Evolutionary conservation across 768 basidiomycete species (phyloP).

Genomic region (Fomitopsis pulvina): DNA sequence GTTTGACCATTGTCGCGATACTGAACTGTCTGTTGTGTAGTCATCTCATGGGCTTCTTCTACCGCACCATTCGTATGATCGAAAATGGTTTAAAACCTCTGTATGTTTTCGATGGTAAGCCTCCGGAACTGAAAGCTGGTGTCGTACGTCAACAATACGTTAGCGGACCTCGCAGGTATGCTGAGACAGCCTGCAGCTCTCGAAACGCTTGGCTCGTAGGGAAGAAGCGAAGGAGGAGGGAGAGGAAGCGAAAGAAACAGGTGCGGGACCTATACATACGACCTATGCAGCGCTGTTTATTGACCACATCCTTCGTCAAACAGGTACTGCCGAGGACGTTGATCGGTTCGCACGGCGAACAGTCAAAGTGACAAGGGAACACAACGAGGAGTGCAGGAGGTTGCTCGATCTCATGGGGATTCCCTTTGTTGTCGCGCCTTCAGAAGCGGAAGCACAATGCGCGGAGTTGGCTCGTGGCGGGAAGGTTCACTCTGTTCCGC

Average conservation of each 20-base stretch:
- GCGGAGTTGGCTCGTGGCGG: constrained; percentile 96
- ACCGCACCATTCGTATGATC: constrained; percentile 93
- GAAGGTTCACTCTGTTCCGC: constrained; percentile 50
- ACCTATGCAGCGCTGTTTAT: background rate
- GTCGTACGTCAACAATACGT: constrained; percentile 57
- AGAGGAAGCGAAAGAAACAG: constrained; percentile 95
- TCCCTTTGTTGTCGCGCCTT: constrained; percentile 90
- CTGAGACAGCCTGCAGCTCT: constrained; percentile 48
- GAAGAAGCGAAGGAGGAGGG: constrained; percentile 93
- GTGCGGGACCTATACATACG: constrained; percentile 24
- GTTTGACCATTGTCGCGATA: background rate
- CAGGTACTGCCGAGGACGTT: constrained; percentile 85
- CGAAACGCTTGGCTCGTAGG: constrained; percentile 87
- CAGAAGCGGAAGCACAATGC: constrained; percentile 98
- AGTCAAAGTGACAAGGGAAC: constrained; percentile 91
- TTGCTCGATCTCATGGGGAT: constrained; percentile 94
- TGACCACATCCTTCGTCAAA: background rate
- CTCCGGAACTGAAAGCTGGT: constrained; percentile 93
- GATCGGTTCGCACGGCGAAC: constrained; percentile 86
- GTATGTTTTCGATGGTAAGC: constrained; percentile 98
- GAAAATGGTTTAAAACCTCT: constrained; percentile 98
- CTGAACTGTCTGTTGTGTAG: constrained; percentile 25
- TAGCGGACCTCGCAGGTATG: background rate
- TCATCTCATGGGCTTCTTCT: constrained; percentile 99
- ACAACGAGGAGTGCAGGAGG: constrained; percentile 91